phyloP scores from a whole-genome alignment of 495 filamentous ascomycete genomes.

The Penicillium flavigenum region DNA sequence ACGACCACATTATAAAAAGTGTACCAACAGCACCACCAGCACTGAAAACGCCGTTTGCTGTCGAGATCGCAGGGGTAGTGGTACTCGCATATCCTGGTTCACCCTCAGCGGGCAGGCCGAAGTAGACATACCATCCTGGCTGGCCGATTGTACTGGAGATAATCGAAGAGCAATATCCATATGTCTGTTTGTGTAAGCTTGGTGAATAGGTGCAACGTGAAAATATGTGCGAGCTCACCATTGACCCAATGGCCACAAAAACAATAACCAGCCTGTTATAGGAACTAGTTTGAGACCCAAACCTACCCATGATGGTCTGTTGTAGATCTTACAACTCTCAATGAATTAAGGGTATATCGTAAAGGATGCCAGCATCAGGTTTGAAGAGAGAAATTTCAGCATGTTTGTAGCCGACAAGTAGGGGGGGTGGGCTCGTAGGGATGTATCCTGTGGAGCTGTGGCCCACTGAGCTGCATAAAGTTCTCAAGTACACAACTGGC shows the following conservation, averaged over 20 bases:
- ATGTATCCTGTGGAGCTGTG: constrained; percentile 11
- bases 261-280: constrained; percentile 37
- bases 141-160: constrained; percentile 55
- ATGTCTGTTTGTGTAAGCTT: constrained; percentile 30
- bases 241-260: constrained; percentile 41
- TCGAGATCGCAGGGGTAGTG: constrained; percentile 48
- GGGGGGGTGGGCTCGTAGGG: constrained; percentile 3
- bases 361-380: background rate
- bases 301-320: constrained; percentile 7
- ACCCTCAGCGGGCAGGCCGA: constrained; percentile 39
- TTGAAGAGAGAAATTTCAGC: background rate
- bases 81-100: constrained; percentile 45
- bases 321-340: background rate
- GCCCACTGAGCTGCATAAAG: constrained; percentile 11
- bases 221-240: constrained; percentile 23
- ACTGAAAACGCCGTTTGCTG: constrained; percentile 50
- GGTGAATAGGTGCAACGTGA: background rate
- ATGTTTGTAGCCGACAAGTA: constrained; percentile 9
- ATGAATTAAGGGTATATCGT: background rate
- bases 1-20: constrained; percentile 45
- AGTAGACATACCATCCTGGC: constrained; percentile 49
- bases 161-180: constrained; percentile 50
- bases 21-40: constrained; percentile 47
- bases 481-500: constrained; percentile 6
- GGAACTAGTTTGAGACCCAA: constrained; percentile 34